These are phyloP conservation scores for Aspergillus sp. DNA, from an alignment of 2,329 filamentous ascomycete genomes.

Conservation along the genomic window DNA sequence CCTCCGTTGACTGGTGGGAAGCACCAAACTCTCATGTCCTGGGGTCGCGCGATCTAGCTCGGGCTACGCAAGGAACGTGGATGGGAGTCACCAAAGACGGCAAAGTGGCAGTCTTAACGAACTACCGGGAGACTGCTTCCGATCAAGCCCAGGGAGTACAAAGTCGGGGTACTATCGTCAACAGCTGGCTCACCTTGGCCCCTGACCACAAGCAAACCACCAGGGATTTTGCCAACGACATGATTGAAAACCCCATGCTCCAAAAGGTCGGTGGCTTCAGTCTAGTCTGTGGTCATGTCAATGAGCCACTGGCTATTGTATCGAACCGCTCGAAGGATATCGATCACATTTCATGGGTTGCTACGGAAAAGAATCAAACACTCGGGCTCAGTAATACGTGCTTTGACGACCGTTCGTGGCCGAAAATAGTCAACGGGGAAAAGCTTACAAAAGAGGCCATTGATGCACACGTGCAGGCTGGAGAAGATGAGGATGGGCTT, in stretches of 20 bases:
- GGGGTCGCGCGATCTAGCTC: constrained; percentile 55
- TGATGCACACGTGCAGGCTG: constrained; percentile 32
- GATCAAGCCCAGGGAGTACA: constrained; percentile 37
- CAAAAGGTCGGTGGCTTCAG: constrained; percentile 57
- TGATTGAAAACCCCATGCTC: constrained; percentile 48
- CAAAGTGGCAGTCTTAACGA: constrained; percentile 56
- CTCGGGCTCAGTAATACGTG: constrained; percentile 55
- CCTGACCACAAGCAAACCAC: constrained; percentile 34
- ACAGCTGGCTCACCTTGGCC: constrained; percentile 48
- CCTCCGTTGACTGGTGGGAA: constrained; percentile 54
- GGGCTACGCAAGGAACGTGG: constrained; percentile 56
- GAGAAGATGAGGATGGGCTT: constrained; percentile 34
- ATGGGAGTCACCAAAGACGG: constrained; percentile 56
- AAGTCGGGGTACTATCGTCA: constrained; percentile 54
- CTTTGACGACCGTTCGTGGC: constrained; percentile 54
- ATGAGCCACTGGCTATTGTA: constrained; percentile 49
- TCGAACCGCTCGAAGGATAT: constrained; percentile 53
- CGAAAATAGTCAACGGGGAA: constrained; percentile 54
- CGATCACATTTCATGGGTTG: constrained; percentile 45
- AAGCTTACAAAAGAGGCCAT: constrained; percentile 45
- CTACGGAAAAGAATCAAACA: constrained; percentile 41
- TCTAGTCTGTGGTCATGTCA: constrained; percentile 50
- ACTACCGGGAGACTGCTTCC: constrained; percentile 52
- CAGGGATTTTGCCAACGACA: constrained; percentile 45
- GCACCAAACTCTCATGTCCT: constrained; percentile 49